These are phyloP conservation scores for Cotoneaster glaucophyllus DNA, from an alignment of 306 rosid species.

Conservation along the genomic window DNA sequence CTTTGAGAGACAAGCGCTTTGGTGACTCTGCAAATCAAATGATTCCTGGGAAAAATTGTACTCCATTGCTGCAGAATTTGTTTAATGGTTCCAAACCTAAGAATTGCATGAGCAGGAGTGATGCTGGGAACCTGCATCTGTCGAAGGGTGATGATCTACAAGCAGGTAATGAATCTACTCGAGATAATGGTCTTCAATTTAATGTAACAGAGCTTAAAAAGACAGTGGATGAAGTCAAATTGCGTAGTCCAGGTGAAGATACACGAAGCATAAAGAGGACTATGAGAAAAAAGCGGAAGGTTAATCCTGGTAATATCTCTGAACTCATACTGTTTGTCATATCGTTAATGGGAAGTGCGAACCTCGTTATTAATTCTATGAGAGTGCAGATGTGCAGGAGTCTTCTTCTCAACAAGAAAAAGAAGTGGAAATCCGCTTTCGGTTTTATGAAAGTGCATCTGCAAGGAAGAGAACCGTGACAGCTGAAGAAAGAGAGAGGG, in stretches of 20 bases:
- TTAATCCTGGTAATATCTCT: conserved; percentile 43
- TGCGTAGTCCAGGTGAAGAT: conserved; percentile 41
- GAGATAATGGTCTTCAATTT: conserved; percentile 62
- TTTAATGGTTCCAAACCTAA: conserved; percentile 67
- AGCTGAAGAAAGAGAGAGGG: conserved; percentile 95
- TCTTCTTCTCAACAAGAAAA: conserved; percentile 55
- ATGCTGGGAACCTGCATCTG: conserved; percentile 44
- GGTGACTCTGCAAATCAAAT: conserved; percentile 39
- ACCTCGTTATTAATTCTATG: conserved; percentile 12
- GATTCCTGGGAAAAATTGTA: conserved; percentile 35
- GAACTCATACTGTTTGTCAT: neutral
- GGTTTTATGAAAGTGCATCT: conserved; percentile 96
- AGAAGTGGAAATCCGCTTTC: conserved; percentile 60
- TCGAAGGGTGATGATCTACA: conserved; percentile 30
- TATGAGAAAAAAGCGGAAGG: conserved; percentile 61
- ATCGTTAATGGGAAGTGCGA: conserved; percentile 1
- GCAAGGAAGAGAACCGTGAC: conserved; percentile 94
- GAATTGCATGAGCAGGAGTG: conserved; percentile 49
- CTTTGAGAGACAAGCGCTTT: conserved; percentile 41
- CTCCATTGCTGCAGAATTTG: conserved; percentile 59
- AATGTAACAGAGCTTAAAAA: conserved; percentile 62
- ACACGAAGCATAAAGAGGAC: conserved; percentile 34
- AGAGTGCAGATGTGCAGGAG: conserved; percentile 54
- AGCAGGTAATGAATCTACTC: conserved; percentile 39
- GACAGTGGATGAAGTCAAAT: conserved; percentile 56